Evolutionary conservation across 768 basidiomycete genomes (phyloP), one percentile per base, ranked within the genome.

Genomic region (Clitopilus hobsonii): DNA sequence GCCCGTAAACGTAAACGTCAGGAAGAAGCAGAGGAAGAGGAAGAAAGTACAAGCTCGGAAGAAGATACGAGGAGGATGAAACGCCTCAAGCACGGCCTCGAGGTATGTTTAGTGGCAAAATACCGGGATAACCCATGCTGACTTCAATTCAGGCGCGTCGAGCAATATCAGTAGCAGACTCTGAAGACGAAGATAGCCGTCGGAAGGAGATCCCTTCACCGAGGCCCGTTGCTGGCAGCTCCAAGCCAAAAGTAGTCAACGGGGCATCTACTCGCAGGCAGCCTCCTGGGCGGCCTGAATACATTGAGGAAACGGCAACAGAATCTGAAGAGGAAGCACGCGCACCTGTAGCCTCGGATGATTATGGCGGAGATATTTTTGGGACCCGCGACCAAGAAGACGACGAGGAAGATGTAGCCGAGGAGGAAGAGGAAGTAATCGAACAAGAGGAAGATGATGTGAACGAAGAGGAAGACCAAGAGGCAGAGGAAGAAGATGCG

Each of bases 61-160:
- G 55, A 56, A 36, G 56, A 58, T 53, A 38, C 50, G 28, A 18
- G 52, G 22, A 18, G 55, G 23, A 52, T 11, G 30, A 59, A 57
- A 14, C 54, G 36, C 24, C 49, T 48, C 5, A 26, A 26, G 2
- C 47, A 51, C 28, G 58, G 52, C 52, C 8, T 24, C 7, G 16
- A 48, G 38, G 10, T 52, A 26, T 3, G 47, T 10, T n/a, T n/a
- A n/a, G n/a, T n/a, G n/a, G n/a, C n/a, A n/a, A n/a, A n/a, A n/a
- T n/a, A n/a, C n/a, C n/a, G n/a, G n/a, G n/a, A n/a, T n/a, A n/a
- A n/a, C n/a, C n/a, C n/a, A n/a, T n/a, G n/a, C n/a, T n/a, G n/a
- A n/a, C n/a, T n/a, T n/a, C n/a, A n/a, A n/a, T n/a, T n/a, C n/a
- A n/a, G n/a, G n/a, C n/a, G n/a, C n/a, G n/a, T n/a, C n/a, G n/a